These are phyloP conservation scores for Hygrophoropsis aurantiaca DNA, from an alignment of 768 basidiomycete genomes.

Conservation along the genomic window DNA sequence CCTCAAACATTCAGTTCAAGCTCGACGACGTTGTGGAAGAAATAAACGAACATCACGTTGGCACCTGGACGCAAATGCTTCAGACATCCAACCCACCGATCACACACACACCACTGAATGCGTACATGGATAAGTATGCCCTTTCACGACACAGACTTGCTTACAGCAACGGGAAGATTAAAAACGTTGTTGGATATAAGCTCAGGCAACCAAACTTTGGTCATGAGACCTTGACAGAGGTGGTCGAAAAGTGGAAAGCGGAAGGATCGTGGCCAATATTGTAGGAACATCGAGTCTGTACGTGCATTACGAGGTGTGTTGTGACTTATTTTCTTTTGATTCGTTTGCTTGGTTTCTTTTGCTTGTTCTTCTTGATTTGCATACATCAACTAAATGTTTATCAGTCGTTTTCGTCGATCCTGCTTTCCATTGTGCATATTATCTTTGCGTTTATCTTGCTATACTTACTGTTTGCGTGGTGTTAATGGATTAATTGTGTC, in stretches of 20 bases:
- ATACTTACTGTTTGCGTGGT: slow-evolving; percentile 23
- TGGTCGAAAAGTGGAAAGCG: slow-evolving; percentile 78
- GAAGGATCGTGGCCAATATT: slow-evolving; percentile 49
- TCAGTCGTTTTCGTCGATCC: slow-evolving; percentile 5
- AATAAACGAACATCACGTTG: slow-evolving; percentile 82
- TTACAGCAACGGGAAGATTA: slow-evolving; percentile 72
- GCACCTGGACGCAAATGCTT: slow-evolving; percentile 83
- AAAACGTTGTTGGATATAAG: slow-evolving; percentile 67
- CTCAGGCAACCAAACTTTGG: slow-evolving; percentile 63
- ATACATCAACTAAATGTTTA: slow-evolving; percentile 13
- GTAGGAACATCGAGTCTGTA: slow-evolving; percentile 3
- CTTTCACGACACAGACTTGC: slow-evolving; percentile 70
- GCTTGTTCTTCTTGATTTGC: slow-evolving; percentile 6
- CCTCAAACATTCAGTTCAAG: slow-evolving; percentile 44
- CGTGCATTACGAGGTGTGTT: not conserved
- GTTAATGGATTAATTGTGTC: slow-evolving; percentile 10
- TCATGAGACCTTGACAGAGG: slow-evolving; percentile 60
- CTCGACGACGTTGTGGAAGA: slow-evolving; percentile 75
- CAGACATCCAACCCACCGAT: slow-evolving; percentile 68
- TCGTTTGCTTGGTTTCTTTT: slow-evolving; percentile 5
- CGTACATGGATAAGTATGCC: slow-evolving; percentile 77
- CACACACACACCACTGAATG: slow-evolving; percentile 66
- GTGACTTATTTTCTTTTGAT: slow-evolving; percentile 6
- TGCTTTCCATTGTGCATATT: slow-evolving; percentile 12
- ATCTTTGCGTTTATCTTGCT: slow-evolving; percentile 1